phyloP scores from a whole-genome alignment of 768 basidiomycete genomes.

The Tricholoma terreum region DNA sequence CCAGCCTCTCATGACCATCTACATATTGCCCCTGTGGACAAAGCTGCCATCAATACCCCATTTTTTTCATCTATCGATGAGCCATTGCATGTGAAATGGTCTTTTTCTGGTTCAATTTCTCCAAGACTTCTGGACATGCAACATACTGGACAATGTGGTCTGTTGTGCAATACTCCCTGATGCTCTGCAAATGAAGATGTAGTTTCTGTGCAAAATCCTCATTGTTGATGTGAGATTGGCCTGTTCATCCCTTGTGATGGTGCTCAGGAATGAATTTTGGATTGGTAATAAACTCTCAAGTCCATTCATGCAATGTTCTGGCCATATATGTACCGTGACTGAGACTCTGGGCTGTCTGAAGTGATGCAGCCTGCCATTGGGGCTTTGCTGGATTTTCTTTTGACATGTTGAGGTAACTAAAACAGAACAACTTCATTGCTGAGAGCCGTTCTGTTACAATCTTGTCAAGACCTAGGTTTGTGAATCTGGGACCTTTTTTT shows the following conservation, averaged over 20 bases:
- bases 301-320: neutral
- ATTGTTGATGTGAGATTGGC: neutral
- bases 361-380: neutral
- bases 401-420: neutral
- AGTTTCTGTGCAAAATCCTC: neutral
- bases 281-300: neutral
- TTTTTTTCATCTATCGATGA: conserved; percentile 25
- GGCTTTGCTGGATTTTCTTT: neutral
- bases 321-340: conserved; percentile 6
- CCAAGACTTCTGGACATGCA: neutral
- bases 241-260: neutral
- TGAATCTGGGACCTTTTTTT: too few relatives aligned
- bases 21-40: conserved; percentile 27
- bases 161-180: neutral
- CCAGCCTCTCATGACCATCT: conserved; percentile 33
- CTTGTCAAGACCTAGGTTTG: too few relatives aligned
- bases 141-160: neutral
- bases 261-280: neutral
- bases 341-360: neutral
- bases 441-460: neutral
- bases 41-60: conserved; percentile 25
- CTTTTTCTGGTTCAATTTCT: neutral
- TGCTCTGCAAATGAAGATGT: neutral
- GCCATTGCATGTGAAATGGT: conserved; percentile 1
- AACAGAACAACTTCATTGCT: neutral